Base-by-base conservation (phyloP, 1,139 yeast species). In the Geotrichum klebahnii region DNA sequence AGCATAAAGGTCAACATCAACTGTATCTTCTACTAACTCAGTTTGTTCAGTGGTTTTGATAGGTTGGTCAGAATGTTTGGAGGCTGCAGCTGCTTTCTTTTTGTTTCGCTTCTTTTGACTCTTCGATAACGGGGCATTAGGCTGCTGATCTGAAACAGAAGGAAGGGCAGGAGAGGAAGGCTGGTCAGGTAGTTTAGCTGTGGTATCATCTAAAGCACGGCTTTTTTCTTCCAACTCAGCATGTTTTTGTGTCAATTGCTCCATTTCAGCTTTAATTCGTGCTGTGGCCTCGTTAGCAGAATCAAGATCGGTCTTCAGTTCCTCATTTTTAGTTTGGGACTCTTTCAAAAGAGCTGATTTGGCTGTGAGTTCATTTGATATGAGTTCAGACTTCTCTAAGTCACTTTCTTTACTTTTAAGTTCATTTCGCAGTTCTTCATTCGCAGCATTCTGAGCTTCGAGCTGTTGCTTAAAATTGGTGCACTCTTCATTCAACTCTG, bases 291-390 rank as follows among this genome's bases (percentile, higher is more conserved):
- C 53, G 10, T 38, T 23, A 24, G 45, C 45, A 28, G 44, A 31
- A 12, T 50, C 50, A 6, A 51, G 50, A 39, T 52, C 46, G 19
- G 42, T 43, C 32, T 44, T 41, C 9, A 50, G 52, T 5, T 43
- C 34, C 36, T 40, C 52, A 28, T 28, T 32, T 32, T 41, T 50
- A n/a, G 17, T 14, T n/a, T 42, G 10, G 9, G 23, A n/a, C 3
- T 14, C 24, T 14, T 33, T 10, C 4, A 14, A 2, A n/a, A 16
- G 6, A 10, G 32, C 12, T 16, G 23, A 23, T 17, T 34, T 4
- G 4, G 17, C 46, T 3, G 33, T 14, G 2, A 42, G 16, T n/a
- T 28, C 22, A 3, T 26, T 26, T 2, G 43, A 2, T 8, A 14
- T 32, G 35, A 8, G 5, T 32, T 14, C 16, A 14, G n/a, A 14